Evolutionary conservation across 345 rosid species (phyloP).

Genomic region (Raphanus raphanistrum): DNA sequence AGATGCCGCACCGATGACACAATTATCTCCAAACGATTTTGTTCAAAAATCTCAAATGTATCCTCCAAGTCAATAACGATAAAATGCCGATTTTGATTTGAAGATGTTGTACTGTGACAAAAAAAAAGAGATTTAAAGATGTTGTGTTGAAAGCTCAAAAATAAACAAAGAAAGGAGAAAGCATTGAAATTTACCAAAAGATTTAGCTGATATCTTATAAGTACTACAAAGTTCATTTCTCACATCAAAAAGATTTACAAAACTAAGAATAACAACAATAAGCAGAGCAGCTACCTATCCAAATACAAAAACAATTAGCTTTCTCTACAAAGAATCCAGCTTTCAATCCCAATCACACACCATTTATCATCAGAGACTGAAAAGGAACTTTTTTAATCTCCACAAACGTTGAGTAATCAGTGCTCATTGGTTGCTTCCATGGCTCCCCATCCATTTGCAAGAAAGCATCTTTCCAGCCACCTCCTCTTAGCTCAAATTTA

Average conservation of each 20-base stretch:
- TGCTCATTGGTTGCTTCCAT: constrained; percentile 84
- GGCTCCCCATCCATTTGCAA: constrained; percentile 99
- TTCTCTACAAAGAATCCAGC: constrained; percentile 25
- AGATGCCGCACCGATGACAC: not conserved
- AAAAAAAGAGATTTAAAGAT: not conserved
- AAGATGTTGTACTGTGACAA: too few species aligned
- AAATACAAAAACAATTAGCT: constrained; percentile 27
- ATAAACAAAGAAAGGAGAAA: not conserved
- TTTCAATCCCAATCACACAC: constrained; percentile 38
- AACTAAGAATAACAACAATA: not conserved
- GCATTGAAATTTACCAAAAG: not conserved
- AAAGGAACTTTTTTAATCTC: constrained; percentile 77
- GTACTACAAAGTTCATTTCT: constrained; percentile 23
- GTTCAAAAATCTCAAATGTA: not conserved
- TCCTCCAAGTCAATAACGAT: not conserved
- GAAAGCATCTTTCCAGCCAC: constrained; percentile 82
- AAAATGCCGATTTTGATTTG: not conserved
- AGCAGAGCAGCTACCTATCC: constrained; percentile 14
- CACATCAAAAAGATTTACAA: constrained; percentile 27
- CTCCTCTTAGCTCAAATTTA: constrained; percentile 85
- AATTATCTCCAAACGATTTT: not conserved
- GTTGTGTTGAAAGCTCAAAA: not conserved
- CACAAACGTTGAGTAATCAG: constrained; percentile 67
- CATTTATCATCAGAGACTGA: constrained; percentile 69
- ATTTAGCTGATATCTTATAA: constrained; percentile 12